These are phyloP conservation scores for Stipa capillata DNA, from an alignment of 176 grass and related monocot species.

Conservation along the genomic window DNA sequence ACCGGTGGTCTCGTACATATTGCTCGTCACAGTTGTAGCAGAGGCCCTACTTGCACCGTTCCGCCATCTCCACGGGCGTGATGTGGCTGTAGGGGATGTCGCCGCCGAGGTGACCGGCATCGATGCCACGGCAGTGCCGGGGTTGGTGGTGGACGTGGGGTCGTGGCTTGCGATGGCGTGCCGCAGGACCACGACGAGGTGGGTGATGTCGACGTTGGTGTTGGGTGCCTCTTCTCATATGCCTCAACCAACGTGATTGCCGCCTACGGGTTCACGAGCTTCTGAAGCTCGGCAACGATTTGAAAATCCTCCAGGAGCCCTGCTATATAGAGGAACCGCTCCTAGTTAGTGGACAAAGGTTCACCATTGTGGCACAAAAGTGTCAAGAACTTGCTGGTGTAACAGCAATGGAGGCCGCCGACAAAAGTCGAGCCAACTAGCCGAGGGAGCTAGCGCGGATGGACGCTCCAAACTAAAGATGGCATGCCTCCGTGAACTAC, in stretches of 20 bases:
- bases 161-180: too few relatives aligned
- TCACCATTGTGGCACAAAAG: background rate
- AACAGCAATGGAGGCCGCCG: rapidly evolving
- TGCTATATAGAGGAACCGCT: background rate
- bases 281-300: background rate
- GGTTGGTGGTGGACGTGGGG: rapidly evolving
- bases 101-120: too few relatives aligned
- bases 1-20: too few relatives aligned
- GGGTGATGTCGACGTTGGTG: background rate
- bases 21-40: background rate
- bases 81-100: background rate
- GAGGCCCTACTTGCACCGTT: too few relatives aligned
- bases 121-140: rapidly evolving
- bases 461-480: background rate
- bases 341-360: too few relatives aligned
- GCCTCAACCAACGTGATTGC: background rate
- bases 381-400: background rate
- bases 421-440: background rate
- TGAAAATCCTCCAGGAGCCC: background rate
- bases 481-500: background rate
- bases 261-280: background rate
- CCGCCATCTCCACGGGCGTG: background rate
- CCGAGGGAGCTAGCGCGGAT: background rate
- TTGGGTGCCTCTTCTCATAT: too few relatives aligned
- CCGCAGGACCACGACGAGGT: rapidly evolving